Evolutionary conservation across 176 grass and related monocot genomes (phyloP).

Genomic region (Thalia dealbata): DNA sequence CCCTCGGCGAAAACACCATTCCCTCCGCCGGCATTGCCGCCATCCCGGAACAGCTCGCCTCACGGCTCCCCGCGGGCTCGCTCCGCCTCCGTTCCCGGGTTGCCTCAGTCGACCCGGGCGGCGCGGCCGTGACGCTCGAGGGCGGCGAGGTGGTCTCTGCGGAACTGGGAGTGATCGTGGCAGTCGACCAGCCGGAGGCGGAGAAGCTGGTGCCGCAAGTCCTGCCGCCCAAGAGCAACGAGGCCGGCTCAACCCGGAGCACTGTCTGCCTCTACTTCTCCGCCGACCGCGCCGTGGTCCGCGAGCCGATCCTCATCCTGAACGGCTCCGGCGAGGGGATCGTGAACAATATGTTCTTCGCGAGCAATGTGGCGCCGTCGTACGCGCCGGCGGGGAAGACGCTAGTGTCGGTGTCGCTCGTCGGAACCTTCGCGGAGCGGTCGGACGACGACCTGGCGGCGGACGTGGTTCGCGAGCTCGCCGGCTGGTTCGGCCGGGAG

Average conservation of each 20-base stretch:
- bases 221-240: constrained; percentile 4
- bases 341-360: constrained; percentile 99
- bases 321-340: constrained; percentile 87
- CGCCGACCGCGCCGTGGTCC: constrained; percentile 39
- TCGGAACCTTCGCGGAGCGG: constrained; percentile 36
- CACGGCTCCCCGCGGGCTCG: constrained; percentile 36
- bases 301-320: constrained; percentile 69
- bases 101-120: constrained; percentile 13
- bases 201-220: constrained; percentile 51
- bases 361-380: constrained; percentile 74
- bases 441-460: constrained; percentile 51
- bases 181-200: constrained; percentile 62
- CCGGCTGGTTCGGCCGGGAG: constrained; percentile 50
- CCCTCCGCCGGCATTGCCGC: constrained; percentile 70
- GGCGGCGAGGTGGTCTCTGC: constrained; percentile 49
- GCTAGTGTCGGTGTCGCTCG: constrained; percentile 65
- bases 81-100: constrained; percentile 55
- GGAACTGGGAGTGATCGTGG: constrained; percentile 63
- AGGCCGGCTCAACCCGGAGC: constrained; percentile 41
- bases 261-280: constrained; percentile 84
- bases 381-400: constrained; percentile 72
- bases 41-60: constrained; percentile 47
- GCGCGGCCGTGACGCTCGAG: constrained; percentile 42
- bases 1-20: constrained; percentile 74
- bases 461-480: constrained; percentile 59